Percentiles rank a stretch among this genome's conserved stretches.
Conservation (phyloP, 768 basidiomycete genomes). For the Mycena vulgaris region DNA sequence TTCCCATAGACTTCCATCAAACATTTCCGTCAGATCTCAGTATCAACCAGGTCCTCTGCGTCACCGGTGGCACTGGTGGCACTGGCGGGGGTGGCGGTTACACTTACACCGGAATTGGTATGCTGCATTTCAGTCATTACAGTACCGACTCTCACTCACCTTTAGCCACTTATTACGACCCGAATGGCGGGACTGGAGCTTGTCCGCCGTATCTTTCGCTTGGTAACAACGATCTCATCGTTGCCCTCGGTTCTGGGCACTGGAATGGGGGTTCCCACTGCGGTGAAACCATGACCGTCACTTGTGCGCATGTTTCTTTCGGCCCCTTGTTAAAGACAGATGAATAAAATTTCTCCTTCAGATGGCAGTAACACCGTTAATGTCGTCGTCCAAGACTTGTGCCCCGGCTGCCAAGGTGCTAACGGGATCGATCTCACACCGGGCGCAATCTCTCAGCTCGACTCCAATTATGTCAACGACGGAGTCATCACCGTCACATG, state of each 20-base stretch:
- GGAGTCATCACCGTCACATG: conserved; percentile 16
- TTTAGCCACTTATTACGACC: not conserved
- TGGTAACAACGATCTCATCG: not conserved
- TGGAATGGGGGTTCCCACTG: not conserved
- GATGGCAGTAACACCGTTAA: not conserved
- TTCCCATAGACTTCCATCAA: too few species aligned
- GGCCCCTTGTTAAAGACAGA: not conserved
- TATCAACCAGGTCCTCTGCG: too few species aligned
- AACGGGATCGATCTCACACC: conserved; percentile 17
- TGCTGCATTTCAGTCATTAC: not conserved
- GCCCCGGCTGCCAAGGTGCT: conserved; percentile 24
- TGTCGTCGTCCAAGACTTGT: conserved; percentile 11
- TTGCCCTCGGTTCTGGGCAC: not conserved
- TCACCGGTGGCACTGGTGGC: too few species aligned
- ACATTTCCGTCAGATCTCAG: too few species aligned
- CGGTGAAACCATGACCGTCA: not conserved
- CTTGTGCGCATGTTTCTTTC: not conserved
- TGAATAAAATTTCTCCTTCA: conserved; percentile 56
- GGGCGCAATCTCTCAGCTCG: conserved; percentile 5
- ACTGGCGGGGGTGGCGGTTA: too few species aligned
- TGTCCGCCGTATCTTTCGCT: not conserved
- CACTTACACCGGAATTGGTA: too few species aligned
- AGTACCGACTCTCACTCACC: not conserved
- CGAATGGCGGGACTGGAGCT: not conserved
- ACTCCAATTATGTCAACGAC: conserved; percentile 15